phyloP scores from a whole-genome alignment of 2,329 filamentous ascomycete species.

The Colletotrichum camelliae region DNA sequence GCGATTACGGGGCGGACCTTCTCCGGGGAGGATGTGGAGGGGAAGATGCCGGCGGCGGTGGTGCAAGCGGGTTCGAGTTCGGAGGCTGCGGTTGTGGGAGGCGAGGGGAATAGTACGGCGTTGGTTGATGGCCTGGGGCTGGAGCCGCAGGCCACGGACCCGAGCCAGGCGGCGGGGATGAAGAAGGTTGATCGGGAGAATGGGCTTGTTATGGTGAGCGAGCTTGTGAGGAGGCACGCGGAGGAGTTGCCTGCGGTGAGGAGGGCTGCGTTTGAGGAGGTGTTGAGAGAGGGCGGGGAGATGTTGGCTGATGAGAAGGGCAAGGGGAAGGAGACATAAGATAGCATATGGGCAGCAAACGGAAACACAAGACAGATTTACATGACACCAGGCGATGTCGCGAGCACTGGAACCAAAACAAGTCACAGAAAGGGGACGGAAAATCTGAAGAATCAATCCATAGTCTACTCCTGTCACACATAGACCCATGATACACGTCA shows the following conservation, averaged over 20 bases:
- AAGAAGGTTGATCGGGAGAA: slow-evolving; percentile 64
- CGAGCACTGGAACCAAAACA: neutral
- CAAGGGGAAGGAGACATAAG: neutral
- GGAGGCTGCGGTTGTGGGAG: neutral
- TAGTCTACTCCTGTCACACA: slow-evolving; percentile 16
- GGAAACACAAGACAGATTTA: neutral
- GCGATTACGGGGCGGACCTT: slow-evolving; percentile 52
- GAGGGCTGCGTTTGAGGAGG: slow-evolving; percentile 47
- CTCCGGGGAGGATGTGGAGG: slow-evolving; percentile 3
- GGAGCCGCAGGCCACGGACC: slow-evolving; percentile 53
- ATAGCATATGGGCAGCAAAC: neutral
- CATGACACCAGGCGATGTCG: neutral
- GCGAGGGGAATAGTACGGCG: slow-evolving; percentile 6
- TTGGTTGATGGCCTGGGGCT: slow-evolving; percentile 41
- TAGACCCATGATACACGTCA: slow-evolving; percentile 19
- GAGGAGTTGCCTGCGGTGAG: slow-evolving; percentile 44
- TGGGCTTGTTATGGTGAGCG: slow-evolving; percentile 61
- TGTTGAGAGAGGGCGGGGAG: slow-evolving; percentile 56
- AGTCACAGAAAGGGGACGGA: neutral
- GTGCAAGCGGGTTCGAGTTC: neutral
- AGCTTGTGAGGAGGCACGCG: slow-evolving; percentile 53
- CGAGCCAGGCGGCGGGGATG: slow-evolving; percentile 49
- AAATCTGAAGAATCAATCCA: slow-evolving; percentile 5
- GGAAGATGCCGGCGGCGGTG: neutral
- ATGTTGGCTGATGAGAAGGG: slow-evolving; percentile 38